Percentiles rank a stretch among this genome's conserved stretches.
phyloP scores from a whole-genome alignment of 208 protist species.

The Naegleria fowleri region DNA sequence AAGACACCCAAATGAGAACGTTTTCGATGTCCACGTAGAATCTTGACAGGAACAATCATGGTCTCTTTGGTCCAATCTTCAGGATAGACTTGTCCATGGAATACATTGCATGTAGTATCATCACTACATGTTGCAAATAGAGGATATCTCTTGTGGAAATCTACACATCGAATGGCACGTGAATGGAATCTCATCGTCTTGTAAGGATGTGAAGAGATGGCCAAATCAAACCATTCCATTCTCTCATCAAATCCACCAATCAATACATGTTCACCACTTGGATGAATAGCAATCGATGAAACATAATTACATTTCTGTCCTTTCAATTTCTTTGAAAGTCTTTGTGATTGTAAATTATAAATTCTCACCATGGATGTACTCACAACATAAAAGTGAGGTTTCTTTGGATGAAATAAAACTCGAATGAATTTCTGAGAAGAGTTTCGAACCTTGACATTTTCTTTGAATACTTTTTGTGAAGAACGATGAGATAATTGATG shows the following conservation, averaged over 20 bases:
- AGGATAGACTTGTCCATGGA: conserved; percentile 84
- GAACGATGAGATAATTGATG: conserved; percentile 59
- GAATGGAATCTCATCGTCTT: conserved; percentile 91
- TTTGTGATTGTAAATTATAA: conserved; percentile 94
- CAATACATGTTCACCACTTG: conserved; percentile 93
- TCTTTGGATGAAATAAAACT: conserved; percentile 91
- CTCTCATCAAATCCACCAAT: conserved; percentile 51
- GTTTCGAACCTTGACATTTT: conserved; percentile 6
- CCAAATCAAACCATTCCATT: conserved; percentile 96
- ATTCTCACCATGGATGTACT: conserved; percentile 83
- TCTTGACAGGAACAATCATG: conserved; percentile 97
- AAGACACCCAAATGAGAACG: conserved; percentile 65
- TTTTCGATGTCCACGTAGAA: conserved; percentile 79
- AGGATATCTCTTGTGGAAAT: conserved; percentile 62
- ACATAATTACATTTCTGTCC: conserved; percentile 81
- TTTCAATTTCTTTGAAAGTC: conserved; percentile 88
- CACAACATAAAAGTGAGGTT: conserved; percentile 96
- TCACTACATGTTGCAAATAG: conserved; percentile 94
- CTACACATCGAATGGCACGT: conserved; percentile 77
- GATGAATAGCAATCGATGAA: conserved; percentile 78
- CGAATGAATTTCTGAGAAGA: conserved; percentile 43
- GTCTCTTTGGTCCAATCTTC: conserved; percentile 96
- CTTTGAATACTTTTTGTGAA: conserved; percentile 59
- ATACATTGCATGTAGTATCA: conserved; percentile 87
- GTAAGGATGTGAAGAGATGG: conserved; percentile 90